Evolutionary conservation across 331 rosid species (phyloP).

Genomic region (Quercus tomentella): DNA sequence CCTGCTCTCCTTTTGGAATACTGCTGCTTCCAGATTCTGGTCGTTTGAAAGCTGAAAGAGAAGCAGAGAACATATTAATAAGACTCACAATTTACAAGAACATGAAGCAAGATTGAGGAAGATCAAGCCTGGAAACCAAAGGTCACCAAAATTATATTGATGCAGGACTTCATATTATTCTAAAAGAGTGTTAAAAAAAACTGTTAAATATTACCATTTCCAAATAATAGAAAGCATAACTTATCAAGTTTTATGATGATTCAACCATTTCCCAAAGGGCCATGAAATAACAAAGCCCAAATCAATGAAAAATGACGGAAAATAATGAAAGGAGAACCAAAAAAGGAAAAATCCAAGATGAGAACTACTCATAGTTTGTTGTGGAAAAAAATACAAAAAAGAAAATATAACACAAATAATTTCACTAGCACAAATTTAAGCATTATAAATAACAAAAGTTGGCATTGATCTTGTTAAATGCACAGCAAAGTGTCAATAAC

Average conservation of each 20-base stretch:
- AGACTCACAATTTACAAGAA: neutral
- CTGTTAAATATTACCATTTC: neutral
- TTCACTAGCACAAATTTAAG: neutral
- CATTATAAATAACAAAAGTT: neutral
- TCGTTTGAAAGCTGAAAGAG: constrained; percentile 26
- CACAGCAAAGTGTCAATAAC: neutral
- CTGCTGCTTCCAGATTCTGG: constrained; percentile 23
- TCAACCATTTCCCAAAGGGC: neutral
- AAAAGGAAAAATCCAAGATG: neutral
- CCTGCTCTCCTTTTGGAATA: constrained; percentile 18
- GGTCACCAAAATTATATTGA: neutral
- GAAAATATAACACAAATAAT: no score
- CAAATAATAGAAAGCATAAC: neutral
- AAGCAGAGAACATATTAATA: neutral
- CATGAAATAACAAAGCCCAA: neutral
- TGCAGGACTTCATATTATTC: neutral
- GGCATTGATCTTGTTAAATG: neutral
- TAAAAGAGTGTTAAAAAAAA: neutral
- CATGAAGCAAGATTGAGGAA: neutral
- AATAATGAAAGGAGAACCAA: neutral
- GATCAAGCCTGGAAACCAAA: neutral
- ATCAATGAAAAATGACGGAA: neutral
- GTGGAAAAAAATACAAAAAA: neutral
- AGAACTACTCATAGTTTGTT: neutral
- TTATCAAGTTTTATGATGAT: neutral